Percentiles rank a stretch among this genome's conserved stretches.
phyloP scores from a whole-genome alignment of 108 stramenopile genomes.

The Nitzschia sp. region DNA sequence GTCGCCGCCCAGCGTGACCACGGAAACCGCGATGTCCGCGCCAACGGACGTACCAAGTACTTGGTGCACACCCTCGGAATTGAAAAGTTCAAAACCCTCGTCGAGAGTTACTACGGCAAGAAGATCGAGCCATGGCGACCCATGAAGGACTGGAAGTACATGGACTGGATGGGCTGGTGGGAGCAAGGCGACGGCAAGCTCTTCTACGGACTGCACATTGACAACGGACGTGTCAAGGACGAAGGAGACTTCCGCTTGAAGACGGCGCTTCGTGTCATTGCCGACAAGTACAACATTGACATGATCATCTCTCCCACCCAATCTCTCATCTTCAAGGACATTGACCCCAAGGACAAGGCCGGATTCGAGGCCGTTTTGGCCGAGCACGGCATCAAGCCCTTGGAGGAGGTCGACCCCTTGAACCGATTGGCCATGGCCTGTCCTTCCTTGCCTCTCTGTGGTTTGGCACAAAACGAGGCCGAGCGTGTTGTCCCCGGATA shows the following conservation, averaged over 20 bases:
- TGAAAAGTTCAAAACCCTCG: slow-evolving; percentile 87
- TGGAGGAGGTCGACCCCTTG: slow-evolving; percentile 89
- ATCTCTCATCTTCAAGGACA: slow-evolving; percentile 87
- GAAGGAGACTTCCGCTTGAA: slow-evolving; percentile 87
- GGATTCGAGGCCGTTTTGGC: slow-evolving; percentile 81
- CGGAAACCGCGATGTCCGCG: slow-evolving; percentile 96
- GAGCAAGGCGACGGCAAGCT: slow-evolving; percentile 96
- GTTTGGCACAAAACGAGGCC: slow-evolving; percentile 96
- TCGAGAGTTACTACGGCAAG: slow-evolving; percentile 92
- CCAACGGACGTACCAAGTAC: slow-evolving; percentile 99
- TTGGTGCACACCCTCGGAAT: slow-evolving; percentile 96
- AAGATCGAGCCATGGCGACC: slow-evolving; percentile 80
- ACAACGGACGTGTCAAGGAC: slow-evolving; percentile 96
- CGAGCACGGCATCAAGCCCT: slow-evolving; percentile 82
- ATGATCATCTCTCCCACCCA: slow-evolving; percentile 95
- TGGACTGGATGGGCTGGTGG: slow-evolving; percentile 99
- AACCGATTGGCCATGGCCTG: slow-evolving; percentile 92
- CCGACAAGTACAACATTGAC: slow-evolving; percentile 84
- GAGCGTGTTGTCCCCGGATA: slow-evolving; percentile 92
- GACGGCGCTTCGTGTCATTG: slow-evolving; percentile 83
- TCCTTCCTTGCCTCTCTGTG: slow-evolving; percentile 95
- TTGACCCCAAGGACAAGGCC: slow-evolving; percentile 84
- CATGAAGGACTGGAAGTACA: slow-evolving; percentile 90
- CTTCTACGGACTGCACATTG: slow-evolving; percentile 92
- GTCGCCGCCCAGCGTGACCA: slow-evolving; percentile 95